These are phyloP conservation scores for Syncephalastrum racemosum DNA, from an alignment of 371 early-diverging fungal species.

Conservation along the genomic window DNA sequence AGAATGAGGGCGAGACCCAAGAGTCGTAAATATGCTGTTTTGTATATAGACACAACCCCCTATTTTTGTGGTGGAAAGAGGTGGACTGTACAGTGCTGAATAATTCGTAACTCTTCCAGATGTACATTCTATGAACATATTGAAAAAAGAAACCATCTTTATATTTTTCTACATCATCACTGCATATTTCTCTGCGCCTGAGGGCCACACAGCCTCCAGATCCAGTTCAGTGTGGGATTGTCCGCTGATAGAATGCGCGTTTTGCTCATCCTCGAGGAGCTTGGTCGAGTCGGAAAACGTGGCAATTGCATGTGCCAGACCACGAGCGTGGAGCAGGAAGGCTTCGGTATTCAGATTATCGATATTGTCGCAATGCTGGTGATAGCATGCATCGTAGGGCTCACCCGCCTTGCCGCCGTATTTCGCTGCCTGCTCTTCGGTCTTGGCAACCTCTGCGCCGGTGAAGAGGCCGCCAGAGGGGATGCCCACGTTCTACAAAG, in stretches of 20 bases:
- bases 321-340: slow-evolving; percentile 18
- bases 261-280: slow-evolving; percentile 8
- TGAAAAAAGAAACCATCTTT: no score
- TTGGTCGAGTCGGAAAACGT: slow-evolving; percentile 18
- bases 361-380: slow-evolving; percentile 30
- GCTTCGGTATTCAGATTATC: slow-evolving; percentile 19
- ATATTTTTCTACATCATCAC: slow-evolving; percentile 7
- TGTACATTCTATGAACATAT: no score
- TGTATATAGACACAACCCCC: no score
- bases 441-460: slow-evolving; percentile 68
- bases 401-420: slow-evolving; percentile 73
- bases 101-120: no score
- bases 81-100: no score
- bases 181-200: slow-evolving; percentile 7
- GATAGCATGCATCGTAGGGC: slow-evolving; percentile 69
- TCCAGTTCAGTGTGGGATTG: background rate
- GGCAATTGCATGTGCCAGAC: slow-evolving; percentile 19
- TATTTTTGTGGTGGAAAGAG: no score
- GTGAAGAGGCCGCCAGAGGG: slow-evolving; percentile 68
- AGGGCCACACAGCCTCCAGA: slow-evolving; percentile 9
- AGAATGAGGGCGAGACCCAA: background rate
- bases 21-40: no score
- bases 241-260: background rate
- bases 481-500: slow-evolving; percentile 28
- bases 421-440: slow-evolving; percentile 47